Evolutionary conservation across 345 rosid species (phyloP), one percentile per base, ranked within the genome.

Genomic region (Eucalyptus polybractea): DNA sequence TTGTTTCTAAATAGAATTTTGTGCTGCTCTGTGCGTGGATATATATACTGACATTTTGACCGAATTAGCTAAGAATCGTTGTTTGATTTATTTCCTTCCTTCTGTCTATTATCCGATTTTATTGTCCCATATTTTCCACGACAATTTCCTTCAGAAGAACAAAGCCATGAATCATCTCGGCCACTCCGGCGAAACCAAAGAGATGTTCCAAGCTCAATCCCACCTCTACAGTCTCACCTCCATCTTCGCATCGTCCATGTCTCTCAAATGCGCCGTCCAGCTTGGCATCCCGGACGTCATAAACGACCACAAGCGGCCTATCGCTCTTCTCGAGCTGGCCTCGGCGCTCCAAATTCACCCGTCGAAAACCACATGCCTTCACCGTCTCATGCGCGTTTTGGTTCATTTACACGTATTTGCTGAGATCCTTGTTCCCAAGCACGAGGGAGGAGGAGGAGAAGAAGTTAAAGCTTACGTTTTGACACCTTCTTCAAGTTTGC

Each of bases 251-350:
- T 87, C 90, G 58, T 95, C 95, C 8, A 92, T 93, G 94, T 90
- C 94, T 6, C 95, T 94, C 21, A 91, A 93, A 76, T 92, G 94
- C 51, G 94, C 94, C 10, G 91, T 92, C 88, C 91, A 93, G 86
- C 91, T 95, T 4, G 91, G 92, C 86, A 93, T 93, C 45, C 93
- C 94, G 2, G 94, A 93, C 88, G 67, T 65, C 50, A 53, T 95
- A 87, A 92, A 95, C 87, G 87, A 72, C 88, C 94, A 93, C 53
- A 89, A 90, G 62, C 62, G 56, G 44, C 93, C 93, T 87, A 92
- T 95, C 81, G 90, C 95, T 42, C 92, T 94, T 13, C 86, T 91
- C 13, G 90, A 92, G n/a, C 76, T 94, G 58, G 92, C 88, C 89
- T 80, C 91, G 21, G 91, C 91, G 3, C 95, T 93, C 47, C 17